A percentile compares a stretch with the other conserved stretches of the same genome.
Evolutionary conservation across 2,329 filamentous ascomycete genomes (phyloP).

Genomic region (Metarhizium robertsii): DNA sequence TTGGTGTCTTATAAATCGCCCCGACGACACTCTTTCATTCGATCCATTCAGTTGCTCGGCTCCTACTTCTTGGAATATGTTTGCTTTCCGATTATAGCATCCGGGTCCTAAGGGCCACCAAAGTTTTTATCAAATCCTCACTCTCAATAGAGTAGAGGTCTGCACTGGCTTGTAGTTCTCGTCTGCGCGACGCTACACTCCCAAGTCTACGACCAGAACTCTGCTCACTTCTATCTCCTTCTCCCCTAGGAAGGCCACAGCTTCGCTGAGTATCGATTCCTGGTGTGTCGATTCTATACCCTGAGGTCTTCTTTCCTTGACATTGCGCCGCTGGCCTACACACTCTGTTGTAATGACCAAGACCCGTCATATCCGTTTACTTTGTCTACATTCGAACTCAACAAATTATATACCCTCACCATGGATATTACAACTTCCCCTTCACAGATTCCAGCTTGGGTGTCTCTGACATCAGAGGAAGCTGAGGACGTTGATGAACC

Average conservation of each 20-base stretch:
- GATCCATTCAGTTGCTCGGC: not conserved
- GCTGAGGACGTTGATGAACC: conserved; percentile 78
- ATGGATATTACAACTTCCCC: conserved; percentile 17
- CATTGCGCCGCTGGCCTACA: not conserved
- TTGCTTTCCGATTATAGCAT: conserved; percentile 25
- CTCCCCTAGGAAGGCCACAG: not conserved
- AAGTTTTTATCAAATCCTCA: conserved; percentile 8
- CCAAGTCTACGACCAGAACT: not conserved
- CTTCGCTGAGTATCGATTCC: not conserved
- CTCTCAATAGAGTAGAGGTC: conserved; percentile 9
- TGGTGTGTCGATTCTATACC: not conserved
- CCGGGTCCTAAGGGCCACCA: conserved; percentile 27
- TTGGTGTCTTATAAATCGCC: not conserved
- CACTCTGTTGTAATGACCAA: not conserved
- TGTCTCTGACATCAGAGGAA: conserved; percentile 45
- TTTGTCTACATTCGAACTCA: not conserved
- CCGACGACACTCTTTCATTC: not conserved
- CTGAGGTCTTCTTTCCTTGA: not conserved
- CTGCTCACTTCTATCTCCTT: not conserved
- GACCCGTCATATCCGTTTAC: not conserved
- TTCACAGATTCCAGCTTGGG: conserved; percentile 22
- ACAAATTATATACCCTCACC: conserved; percentile 6
- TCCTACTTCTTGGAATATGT: conserved; percentile 18
- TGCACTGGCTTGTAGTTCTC: conserved; percentile 17
- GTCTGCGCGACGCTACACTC: conserved; percentile 11